Evolutionary conservation across 176 grass and related monocot species (phyloP), one percentile per base, ranked within the genome.

Genomic region (Cenchrus purpureus): DNA sequence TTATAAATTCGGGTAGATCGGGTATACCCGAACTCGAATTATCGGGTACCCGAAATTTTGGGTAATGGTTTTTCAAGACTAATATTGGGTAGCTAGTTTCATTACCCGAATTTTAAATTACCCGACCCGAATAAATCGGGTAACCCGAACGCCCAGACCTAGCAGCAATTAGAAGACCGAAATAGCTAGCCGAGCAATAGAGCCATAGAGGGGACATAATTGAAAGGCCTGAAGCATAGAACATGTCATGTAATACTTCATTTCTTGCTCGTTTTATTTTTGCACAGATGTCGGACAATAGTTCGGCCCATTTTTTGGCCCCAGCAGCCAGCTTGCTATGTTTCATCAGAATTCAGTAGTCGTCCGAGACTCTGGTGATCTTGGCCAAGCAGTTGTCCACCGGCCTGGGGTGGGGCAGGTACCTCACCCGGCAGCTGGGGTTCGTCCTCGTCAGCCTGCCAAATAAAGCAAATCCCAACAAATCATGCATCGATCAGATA

Each of bases 391-490:
- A 97, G 3, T 97, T 94, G 74, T 97, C 95, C 32, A 85, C 76
- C 0, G 95, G 95, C 40, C 95, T 90, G 19, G 95, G 95, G n/a
- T 97, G 95, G 1, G 95, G 95, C 65, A 97, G 74, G 62, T 91
- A 94, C 82, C 88, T 85, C 55, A 84, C 46, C 42, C 46, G 79
- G 77, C 88, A 87, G 5, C 76, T 76, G 8, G 88, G 90, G 28
- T 97, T 89, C 68, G 61, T 32, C 73, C 95, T 91, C 76, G 60
- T 65, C 31, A 94, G 74, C 74, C 95, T 97, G 65, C 59, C 20
- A 25, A 60, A 40, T 40, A 40, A 40, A 40, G 37, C 37, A n/a
- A 60, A 22, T 2, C 0, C 2, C 19, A n/a, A 10, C 57, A 60
- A 3, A 59, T 58, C 56, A 58, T 58, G 12, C 37, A 40, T 40